Evolutionary conservation across 208 protist species (phyloP).

Genomic region (Phytomonas francai): DNA sequence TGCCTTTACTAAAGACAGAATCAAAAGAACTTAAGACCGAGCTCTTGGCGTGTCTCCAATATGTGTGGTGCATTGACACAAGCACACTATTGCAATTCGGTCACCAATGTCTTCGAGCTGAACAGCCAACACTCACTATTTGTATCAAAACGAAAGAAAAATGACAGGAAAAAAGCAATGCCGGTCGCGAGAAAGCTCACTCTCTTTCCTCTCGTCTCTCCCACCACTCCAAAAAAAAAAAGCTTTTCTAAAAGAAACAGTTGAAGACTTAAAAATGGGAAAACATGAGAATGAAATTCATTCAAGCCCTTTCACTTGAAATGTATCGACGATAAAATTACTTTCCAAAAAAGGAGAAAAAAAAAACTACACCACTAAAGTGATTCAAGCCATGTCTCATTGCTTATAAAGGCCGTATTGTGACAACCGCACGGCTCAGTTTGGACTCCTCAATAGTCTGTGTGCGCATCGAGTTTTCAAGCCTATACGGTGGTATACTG

Average conservation of each 20-base stretch:
- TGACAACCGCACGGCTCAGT: conserved; percentile 44
- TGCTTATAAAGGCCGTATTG: conserved; percentile 37
- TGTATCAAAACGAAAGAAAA: conserved; percentile 1
- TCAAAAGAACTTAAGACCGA: background rate
- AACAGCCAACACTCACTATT: background rate
- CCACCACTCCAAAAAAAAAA: background rate
- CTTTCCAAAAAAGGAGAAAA: background rate
- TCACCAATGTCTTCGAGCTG: no score
- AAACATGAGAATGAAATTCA: background rate
- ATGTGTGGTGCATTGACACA: background rate
- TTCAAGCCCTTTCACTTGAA: background rate
- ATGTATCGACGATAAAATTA: conserved; percentile 2
- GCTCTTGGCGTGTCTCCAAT: background rate
- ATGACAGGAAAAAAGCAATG: conserved; percentile 13
- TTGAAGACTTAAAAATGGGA: background rate
- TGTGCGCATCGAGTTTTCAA: conserved; percentile 22
- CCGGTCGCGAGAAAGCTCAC: conserved; percentile 2
- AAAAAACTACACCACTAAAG: background rate
- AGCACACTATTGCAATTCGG: background rate
- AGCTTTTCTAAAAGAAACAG: background rate
- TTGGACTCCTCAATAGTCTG: conserved; percentile 58
- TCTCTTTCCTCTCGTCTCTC: background rate
- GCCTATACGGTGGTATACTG: conserved; percentile 52
- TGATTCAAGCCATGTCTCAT: background rate
- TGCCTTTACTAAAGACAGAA: conserved; percentile 10